These are phyloP conservation scores for Sugiyamaella marilandica DNA, from an alignment of 805 yeast genomes.

Conservation along the genomic window DNA sequence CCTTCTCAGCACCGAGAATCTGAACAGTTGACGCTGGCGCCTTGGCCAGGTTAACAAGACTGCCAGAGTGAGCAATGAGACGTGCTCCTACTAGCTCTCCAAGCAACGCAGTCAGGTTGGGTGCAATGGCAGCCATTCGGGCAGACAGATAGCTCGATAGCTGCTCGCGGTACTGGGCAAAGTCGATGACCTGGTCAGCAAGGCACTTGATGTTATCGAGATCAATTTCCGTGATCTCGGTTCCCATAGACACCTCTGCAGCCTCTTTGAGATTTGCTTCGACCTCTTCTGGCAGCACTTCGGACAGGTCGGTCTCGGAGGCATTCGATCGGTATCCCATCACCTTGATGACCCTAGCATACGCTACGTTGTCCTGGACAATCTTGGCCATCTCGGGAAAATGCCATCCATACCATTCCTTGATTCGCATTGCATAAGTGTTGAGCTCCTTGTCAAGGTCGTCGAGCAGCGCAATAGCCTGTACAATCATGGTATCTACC, in stretches of 20 bases:
- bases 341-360: constrained; percentile 85
- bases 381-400: constrained; percentile 99
- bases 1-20: constrained; percentile 98
- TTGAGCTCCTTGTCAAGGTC: constrained; percentile 96
- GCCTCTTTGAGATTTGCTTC: constrained; percentile 82
- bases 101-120: constrained; percentile 89
- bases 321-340: constrained; percentile 96
- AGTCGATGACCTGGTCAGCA: constrained; percentile 95
- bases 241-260: constrained; percentile 99
- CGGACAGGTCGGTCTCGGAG: constrained; percentile 81
- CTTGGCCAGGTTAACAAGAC: constrained; percentile 88
- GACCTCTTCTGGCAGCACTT: constrained; percentile 85
- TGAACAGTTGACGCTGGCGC: constrained; percentile 99
- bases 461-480: constrained; percentile 94
- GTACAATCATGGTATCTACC: constrained; percentile 98
- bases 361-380: constrained; percentile 91
- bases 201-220: constrained; percentile 80
- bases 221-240: constrained; percentile 92
- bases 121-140: constrained; percentile 99
- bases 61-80: constrained; percentile 95
- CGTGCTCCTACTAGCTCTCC: constrained; percentile 99
- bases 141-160: constrained; percentile 83
- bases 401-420: constrained; percentile 99
- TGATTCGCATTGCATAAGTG: constrained; percentile 97
- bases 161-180: constrained; percentile 95